Percentiles rank a stretch among this genome's conserved stretches.
Evolutionary conservation across 2,329 filamentous ascomycete species (phyloP).

Genomic region (Hymenoscyphus fraxineus): DNA sequence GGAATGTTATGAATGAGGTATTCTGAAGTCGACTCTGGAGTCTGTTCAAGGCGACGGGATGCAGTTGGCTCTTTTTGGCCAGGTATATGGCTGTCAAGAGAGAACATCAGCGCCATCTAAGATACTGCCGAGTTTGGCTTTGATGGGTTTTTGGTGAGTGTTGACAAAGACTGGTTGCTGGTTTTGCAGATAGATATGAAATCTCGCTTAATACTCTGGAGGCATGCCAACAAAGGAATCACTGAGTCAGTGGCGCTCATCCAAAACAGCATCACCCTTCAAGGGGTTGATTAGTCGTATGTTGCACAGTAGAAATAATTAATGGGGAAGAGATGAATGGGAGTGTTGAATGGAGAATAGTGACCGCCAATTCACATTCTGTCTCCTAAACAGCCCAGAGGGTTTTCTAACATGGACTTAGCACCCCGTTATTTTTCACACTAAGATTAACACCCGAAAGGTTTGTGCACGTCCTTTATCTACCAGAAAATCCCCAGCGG

Average conservation of each 20-base stretch:
- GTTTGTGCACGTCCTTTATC: too few relatives aligned
- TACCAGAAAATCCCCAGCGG: too few relatives aligned
- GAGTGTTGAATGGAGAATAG: too few relatives aligned
- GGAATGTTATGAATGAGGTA: slow-evolving; percentile 4
- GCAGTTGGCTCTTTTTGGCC: not conserved
- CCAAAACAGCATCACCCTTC: not conserved
- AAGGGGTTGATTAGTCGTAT: not conserved
- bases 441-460: too few relatives aligned
- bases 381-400: too few relatives aligned
- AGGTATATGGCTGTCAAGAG: not conserved
- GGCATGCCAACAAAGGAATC: not conserved
- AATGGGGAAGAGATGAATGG: too few relatives aligned
- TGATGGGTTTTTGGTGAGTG: not conserved
- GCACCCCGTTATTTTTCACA: too few relatives aligned
- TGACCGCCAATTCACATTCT: too few relatives aligned
- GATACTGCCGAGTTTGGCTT: not conserved
- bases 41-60: not conserved
- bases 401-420: too few relatives aligned
- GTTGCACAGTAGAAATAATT: too few relatives aligned
- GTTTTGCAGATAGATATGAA: not conserved
- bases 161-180: not conserved
- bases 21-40: not conserved
- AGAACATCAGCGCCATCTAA: not conserved
- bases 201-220: not conserved
- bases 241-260: not conserved